Percentiles rank a stretch among this genome's conserved stretches.
phyloP scores from a whole-genome alignment of 2,329 filamentous ascomycete species.

The Escovopsis sp. region DNA sequence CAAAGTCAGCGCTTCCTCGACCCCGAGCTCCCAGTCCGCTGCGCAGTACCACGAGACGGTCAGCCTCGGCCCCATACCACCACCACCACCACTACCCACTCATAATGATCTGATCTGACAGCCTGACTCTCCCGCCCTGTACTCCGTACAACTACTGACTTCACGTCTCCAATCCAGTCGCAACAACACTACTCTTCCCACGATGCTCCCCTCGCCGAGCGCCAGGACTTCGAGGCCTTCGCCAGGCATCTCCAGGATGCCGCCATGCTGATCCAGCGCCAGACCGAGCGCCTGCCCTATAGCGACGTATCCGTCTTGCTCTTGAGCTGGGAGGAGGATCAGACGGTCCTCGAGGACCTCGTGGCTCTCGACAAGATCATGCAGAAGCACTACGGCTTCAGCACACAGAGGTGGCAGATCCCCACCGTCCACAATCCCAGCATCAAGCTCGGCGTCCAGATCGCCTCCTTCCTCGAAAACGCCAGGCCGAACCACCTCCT shows the following conservation, averaged over 20 bases:
- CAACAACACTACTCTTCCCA: conserved; percentile 22
- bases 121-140: conserved; percentile 3
- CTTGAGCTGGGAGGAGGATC: conserved; percentile 48
- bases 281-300: conserved; percentile 44
- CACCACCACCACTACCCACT: not conserved
- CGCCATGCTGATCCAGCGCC: conserved; percentile 50
- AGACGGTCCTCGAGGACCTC: conserved; percentile 37
- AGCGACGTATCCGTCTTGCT: conserved; percentile 44
- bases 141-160: not conserved
- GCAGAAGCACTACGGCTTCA: conserved; percentile 44
- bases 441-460: conserved; percentile 45
- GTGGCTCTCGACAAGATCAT: conserved; percentile 41
- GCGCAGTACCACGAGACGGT: conserved; percentile 21
- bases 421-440: conserved; percentile 44
- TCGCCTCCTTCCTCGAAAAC: conserved; percentile 44
- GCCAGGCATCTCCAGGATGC: conserved; percentile 54
- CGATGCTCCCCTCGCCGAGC: conserved; percentile 29
- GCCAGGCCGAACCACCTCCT: conserved; percentile 43
- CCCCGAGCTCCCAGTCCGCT: conserved; percentile 17
- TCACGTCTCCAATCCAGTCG: conserved; percentile 6
- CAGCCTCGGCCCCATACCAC: conserved; percentile 11
- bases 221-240: conserved; percentile 51
- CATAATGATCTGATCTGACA: not conserved
- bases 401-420: conserved; percentile 46
- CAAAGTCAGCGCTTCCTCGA: conserved; percentile 21